Evolutionary conservation across 2,329 filamentous ascomycete species (phyloP).

Genomic region (Salinomyces thailandicus): DNA sequence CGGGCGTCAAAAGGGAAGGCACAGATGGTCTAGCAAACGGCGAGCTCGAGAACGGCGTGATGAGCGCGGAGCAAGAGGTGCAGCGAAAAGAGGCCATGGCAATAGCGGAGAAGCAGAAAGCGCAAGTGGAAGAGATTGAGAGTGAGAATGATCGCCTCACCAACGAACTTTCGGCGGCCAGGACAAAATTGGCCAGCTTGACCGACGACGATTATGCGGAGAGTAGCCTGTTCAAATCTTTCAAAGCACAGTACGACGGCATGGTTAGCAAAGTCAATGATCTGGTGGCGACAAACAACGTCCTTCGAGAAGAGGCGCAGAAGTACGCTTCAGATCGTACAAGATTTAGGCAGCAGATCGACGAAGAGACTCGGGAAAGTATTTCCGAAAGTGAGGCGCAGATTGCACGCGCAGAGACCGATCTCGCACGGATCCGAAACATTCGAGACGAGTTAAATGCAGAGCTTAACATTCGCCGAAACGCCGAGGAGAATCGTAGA

Average conservation of each 20-base stretch:
- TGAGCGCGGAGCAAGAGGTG: conserved; percentile 58
- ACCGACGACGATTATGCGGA: conserved; percentile 90
- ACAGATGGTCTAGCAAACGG: conserved; percentile 37
- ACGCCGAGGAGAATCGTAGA: conserved; percentile 65
- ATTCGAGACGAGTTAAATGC: conserved; percentile 76
- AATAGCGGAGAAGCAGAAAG: conserved; percentile 70
- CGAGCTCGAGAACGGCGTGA: conserved; percentile 45
- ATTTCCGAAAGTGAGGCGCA: conserved; percentile 73
- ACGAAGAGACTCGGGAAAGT: conserved; percentile 64
- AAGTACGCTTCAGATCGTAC: conserved; percentile 78
- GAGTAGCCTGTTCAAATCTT: conserved; percentile 84
- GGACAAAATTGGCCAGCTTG: conserved; percentile 54
- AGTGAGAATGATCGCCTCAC: conserved; percentile 64
- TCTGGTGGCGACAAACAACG: conserved; percentile 76
- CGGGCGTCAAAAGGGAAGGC: conserved; percentile 33
- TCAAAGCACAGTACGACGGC: conserved; percentile 85
- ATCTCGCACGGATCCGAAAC: conserved; percentile 75
- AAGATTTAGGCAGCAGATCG: conserved; percentile 67
- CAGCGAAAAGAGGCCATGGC: conserved; percentile 70
- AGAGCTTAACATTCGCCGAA: conserved; percentile 69
- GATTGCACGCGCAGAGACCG: conserved; percentile 67
- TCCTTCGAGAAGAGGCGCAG: conserved; percentile 73
- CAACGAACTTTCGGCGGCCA: conserved; percentile 69
- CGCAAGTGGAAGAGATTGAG: conserved; percentile 72
- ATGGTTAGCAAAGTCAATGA: conserved; percentile 86